These are phyloP conservation scores for Mycothermus thermophilus DNA, from an alignment of 495 filamentous ascomycete species.

Conservation along the genomic window DNA sequence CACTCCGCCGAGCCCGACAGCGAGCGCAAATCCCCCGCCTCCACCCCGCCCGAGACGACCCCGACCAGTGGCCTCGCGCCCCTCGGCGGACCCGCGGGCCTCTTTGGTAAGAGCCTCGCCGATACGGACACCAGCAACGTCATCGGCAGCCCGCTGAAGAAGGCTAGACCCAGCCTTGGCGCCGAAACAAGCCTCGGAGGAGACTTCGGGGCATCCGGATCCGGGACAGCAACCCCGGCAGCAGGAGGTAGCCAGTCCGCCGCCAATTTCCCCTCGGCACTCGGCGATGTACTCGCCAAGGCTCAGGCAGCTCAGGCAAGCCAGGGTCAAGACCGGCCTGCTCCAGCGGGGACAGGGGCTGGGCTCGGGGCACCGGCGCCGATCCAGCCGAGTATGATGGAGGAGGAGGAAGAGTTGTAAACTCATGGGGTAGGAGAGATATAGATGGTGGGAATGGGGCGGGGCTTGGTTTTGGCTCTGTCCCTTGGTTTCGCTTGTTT, in stretches of 20 bases:
- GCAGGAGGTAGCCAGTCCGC: too few species aligned
- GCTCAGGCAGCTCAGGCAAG: slow-evolving; percentile 28
- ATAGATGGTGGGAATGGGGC: not conserved
- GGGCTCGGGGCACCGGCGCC: too few species aligned
- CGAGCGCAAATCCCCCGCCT: slow-evolving; percentile 27
- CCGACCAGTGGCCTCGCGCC: slow-evolving; percentile 11
- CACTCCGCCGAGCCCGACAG: slow-evolving; percentile 68
- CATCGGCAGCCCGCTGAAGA: slow-evolving; percentile 73
- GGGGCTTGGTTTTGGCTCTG: not conserved
- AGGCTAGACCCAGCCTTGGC: slow-evolving; percentile 56
- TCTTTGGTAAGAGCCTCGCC: slow-evolving; percentile 22
- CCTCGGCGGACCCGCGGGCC: slow-evolving; percentile 5
- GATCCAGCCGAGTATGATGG: too few species aligned
- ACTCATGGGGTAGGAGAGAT: not conserved
- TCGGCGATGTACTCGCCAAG: slow-evolving; percentile 34
- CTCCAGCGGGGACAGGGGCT: slow-evolving; percentile 13
- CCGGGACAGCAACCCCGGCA: too few species aligned
- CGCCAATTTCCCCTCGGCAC: slow-evolving; percentile 27
- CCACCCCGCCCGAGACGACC: slow-evolving; percentile 25
- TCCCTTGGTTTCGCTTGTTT: too few species aligned
- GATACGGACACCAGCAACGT: slow-evolving; percentile 28
- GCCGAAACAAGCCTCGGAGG: slow-evolving; percentile 3
- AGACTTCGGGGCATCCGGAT: not conserved
- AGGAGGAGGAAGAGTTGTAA: slow-evolving; percentile 36
- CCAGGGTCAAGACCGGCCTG: slow-evolving; percentile 20